These are phyloP conservation scores for Protomyces macrosporus DNA, from an alignment of 1,139 yeast species.

Conservation along the genomic window DNA sequence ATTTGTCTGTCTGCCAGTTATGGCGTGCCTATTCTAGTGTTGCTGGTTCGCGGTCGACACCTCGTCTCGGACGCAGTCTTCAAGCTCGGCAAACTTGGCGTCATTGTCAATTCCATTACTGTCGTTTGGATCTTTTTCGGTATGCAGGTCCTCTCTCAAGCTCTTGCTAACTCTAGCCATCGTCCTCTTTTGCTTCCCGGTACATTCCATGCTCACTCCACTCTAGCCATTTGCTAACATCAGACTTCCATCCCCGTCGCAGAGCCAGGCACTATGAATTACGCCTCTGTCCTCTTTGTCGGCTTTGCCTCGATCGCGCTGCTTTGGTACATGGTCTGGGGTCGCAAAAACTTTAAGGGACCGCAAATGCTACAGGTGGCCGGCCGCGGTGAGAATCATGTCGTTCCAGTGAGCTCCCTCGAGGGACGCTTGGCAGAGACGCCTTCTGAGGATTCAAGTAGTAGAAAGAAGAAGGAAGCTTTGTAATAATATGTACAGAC, in stretches of 20 bases:
- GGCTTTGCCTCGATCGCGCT: conserved; percentile 1
- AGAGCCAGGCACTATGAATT: conserved; percentile 15
- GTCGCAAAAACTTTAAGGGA: conserved; percentile 15
- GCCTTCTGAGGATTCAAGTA: background rate
- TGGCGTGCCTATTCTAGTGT: conserved; percentile 64
- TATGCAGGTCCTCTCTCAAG: no score
- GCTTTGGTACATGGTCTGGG: conserved; percentile 23
- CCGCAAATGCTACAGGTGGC: conserved; percentile 15
- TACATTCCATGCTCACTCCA: no score
- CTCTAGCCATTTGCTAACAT: no score
- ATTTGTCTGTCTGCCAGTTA: conserved; percentile 70
- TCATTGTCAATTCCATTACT: conserved; percentile 7
- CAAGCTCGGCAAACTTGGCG: conserved; percentile 21
- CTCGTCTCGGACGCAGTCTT: conserved; percentile 15
- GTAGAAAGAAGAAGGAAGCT: background rate
- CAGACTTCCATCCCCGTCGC: conserved; percentile 17
- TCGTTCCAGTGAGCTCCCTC: background rate
- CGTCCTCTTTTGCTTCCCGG: conserved; percentile 21
- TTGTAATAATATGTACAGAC: background rate
- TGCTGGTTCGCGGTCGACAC: conserved; percentile 54
- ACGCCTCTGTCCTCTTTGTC: conserved; percentile 23
- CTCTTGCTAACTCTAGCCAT: background rate
- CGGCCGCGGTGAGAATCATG: background rate
- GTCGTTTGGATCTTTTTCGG: conserved; percentile 12
- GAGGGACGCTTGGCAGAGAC: background rate